phyloP scores from a whole-genome alignment of 1,139 yeast genomes.

The Eremothecium cymbalariae region DNA sequence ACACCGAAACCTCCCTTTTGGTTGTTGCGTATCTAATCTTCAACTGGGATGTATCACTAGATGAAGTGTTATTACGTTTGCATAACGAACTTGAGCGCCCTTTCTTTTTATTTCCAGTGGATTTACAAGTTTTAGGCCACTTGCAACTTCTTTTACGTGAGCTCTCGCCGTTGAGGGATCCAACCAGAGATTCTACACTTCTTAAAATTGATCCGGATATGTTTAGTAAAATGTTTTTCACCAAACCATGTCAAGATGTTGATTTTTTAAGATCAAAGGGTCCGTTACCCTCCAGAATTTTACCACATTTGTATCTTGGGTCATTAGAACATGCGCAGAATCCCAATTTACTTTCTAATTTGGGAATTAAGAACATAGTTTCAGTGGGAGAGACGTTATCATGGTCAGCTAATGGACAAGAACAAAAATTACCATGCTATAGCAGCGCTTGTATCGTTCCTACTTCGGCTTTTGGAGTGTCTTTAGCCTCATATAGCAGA shows the following conservation, averaged over 20 bases:
- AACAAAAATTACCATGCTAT: constrained; percentile 18
- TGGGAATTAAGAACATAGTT: constrained; percentile 69
- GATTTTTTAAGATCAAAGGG: constrained; percentile 31
- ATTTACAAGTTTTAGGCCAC: constrained; percentile 55
- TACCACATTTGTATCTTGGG: constrained; percentile 82
- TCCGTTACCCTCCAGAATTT: constrained; percentile 45
- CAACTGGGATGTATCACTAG: constrained; percentile 43
- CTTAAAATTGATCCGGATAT: constrained; percentile 27
- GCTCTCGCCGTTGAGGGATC: constrained; percentile 22
- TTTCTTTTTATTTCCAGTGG: constrained; percentile 73
- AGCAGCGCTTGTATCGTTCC: constrained; percentile 9
- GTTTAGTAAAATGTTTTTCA: constrained; percentile 30
- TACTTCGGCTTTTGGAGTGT: too few species aligned
- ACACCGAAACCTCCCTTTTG: constrained; percentile 78
- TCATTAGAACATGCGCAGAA: constrained; percentile 76
- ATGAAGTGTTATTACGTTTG: constrained; percentile 47
- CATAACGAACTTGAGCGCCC: constrained; percentile 66
- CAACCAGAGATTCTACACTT: constrained; percentile 12
- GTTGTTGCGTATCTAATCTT: constrained; percentile 66
- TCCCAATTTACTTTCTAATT: constrained; percentile 48
- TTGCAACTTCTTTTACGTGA: constrained; percentile 49
- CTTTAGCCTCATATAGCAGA: too few species aligned
- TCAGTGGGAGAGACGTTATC: constrained; percentile 81
- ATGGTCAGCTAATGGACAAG: constrained; percentile 44
- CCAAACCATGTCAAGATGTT: constrained; percentile 21